Evolutionary conservation across 768 basidiomycete genomes (phyloP).

Genomic region (Panus rudis): DNA sequence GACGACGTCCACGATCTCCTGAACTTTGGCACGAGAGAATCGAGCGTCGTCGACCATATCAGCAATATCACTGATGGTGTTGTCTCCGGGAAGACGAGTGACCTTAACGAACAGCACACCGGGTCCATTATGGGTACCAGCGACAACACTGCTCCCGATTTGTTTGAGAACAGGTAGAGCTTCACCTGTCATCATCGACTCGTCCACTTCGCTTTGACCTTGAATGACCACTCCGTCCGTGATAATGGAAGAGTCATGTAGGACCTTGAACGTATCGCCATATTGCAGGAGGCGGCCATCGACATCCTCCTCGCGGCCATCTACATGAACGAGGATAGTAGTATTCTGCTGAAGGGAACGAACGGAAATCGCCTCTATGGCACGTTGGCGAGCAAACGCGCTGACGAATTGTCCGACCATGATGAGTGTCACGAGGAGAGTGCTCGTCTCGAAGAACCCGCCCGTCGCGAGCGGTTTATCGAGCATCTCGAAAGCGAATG

Average conservation of each 20-base stretch:
- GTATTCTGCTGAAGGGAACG: slow-evolving; percentile 26
- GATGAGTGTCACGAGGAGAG: slow-evolving; percentile 36
- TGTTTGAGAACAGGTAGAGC: slow-evolving; percentile 30
- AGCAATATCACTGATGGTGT: slow-evolving; percentile 33
- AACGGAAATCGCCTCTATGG: slow-evolving; percentile 27
- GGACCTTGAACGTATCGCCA: slow-evolving; percentile 30
- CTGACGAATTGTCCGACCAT: slow-evolving; percentile 33
- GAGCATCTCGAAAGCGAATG: slow-evolving; percentile 27
- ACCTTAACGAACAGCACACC: slow-evolving; percentile 29
- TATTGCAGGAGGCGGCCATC: slow-evolving; percentile 28
- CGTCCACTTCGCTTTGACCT: slow-evolving; percentile 33
- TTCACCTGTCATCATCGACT: slow-evolving; percentile 39
- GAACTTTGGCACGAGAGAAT: slow-evolving; percentile 30
- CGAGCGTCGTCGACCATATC: slow-evolving; percentile 30
- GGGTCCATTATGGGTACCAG: slow-evolving; percentile 32
- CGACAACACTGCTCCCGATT: slow-evolving; percentile 26
- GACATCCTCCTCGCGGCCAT: slow-evolving; percentile 14
- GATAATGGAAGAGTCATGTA: slow-evolving; percentile 27
- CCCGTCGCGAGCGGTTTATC: slow-evolving; percentile 25
- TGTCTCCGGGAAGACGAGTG: slow-evolving; percentile 31
- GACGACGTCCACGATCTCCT: slow-evolving; percentile 42
- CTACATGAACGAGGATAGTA: slow-evolving; percentile 25
- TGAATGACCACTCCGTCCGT: slow-evolving; percentile 32
- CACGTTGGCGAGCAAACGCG: slow-evolving; percentile 30
- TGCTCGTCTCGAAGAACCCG: slow-evolving; percentile 37